phyloP scores from a whole-genome alignment of 805 yeast genomes.

The Saccharomycopsis capsularis region DNA sequence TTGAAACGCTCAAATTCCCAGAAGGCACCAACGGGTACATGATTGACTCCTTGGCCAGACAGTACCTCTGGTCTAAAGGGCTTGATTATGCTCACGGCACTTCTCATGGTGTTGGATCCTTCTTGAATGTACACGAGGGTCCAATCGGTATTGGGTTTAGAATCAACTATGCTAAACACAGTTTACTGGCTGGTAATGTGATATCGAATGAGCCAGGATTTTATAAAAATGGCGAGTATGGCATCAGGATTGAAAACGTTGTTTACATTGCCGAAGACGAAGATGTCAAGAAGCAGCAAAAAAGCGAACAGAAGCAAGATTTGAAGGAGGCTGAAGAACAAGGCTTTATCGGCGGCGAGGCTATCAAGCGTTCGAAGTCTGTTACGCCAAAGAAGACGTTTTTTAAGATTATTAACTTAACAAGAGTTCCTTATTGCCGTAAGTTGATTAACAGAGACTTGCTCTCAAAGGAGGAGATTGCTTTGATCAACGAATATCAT shows the following conservation, averaged over 20 bases:
- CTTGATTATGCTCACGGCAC: conserved; percentile 90
- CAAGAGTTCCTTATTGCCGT: conserved; percentile 78
- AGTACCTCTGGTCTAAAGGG: conserved; percentile 74
- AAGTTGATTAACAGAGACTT: conserved; percentile 58
- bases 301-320: no score
- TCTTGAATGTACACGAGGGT: conserved; percentile 87
- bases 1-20: conserved; percentile 76
- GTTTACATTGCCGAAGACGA: conserved; percentile 46
- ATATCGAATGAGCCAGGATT: conserved; percentile 93
- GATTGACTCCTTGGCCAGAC: conserved; percentile 79
- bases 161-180: conserved; percentile 41
- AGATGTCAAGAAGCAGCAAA: conserved; percentile 23
- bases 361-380: conserved; percentile 43
- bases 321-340: no score
- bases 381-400: no score
- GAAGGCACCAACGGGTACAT: conserved; percentile 66
- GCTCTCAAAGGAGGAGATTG: conserved; percentile 53
- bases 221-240: conserved; percentile 84
- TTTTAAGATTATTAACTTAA: conserved; percentile 73
- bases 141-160: conserved; percentile 75
- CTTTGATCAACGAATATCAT: conserved; percentile 68
- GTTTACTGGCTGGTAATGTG: conserved; percentile 61
- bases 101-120: conserved; percentile 96
- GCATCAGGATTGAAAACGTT: conserved; percentile 85
- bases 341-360: no score